These are phyloP conservation scores for Lepiota brunneoincarnata DNA, from an alignment of 768 basidiomycete genomes.

Conservation along the genomic window DNA sequence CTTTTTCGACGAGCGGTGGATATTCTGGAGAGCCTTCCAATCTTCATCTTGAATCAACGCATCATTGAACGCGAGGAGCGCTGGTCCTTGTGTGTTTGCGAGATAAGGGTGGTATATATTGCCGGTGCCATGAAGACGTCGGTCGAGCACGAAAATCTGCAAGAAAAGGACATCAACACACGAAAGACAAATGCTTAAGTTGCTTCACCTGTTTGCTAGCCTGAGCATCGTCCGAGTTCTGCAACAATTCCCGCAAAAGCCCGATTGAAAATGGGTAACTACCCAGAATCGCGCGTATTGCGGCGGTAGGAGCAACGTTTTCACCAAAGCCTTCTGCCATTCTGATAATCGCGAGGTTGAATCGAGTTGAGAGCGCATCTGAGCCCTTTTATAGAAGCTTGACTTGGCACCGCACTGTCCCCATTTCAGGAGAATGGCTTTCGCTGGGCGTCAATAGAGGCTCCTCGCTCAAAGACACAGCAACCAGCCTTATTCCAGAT, in stretches of 20 bases:
- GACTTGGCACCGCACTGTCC: neutral
- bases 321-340: constrained; percentile 15
- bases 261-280: constrained; percentile 45
- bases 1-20: constrained; percentile 45
- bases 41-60: constrained; percentile 36
- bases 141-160: constrained; percentile 43
- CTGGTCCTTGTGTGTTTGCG: constrained; percentile 36
- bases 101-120: constrained; percentile 26
- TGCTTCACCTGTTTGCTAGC: constrained; percentile 38
- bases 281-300: constrained; percentile 32
- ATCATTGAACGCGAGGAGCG: constrained; percentile 46
- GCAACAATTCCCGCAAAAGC: constrained; percentile 41
- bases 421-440: neutral
- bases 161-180: neutral
- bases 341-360: neutral
- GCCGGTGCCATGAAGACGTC: constrained; percentile 24
- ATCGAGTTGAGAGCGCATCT: neutral
- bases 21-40: constrained; percentile 41
- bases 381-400: neutral
- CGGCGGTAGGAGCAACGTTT: constrained; percentile 19
- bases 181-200: neutral
- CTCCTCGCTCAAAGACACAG: neutral
- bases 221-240: constrained; percentile 51
- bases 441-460: too few species aligned
- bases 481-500: constrained; percentile 1